A percentile compares a stretch with the other conserved stretches of the same genome.
Conservation (phyloP, 192 early-diverging fungal species). For the Rhizophagus sp. region DNA sequence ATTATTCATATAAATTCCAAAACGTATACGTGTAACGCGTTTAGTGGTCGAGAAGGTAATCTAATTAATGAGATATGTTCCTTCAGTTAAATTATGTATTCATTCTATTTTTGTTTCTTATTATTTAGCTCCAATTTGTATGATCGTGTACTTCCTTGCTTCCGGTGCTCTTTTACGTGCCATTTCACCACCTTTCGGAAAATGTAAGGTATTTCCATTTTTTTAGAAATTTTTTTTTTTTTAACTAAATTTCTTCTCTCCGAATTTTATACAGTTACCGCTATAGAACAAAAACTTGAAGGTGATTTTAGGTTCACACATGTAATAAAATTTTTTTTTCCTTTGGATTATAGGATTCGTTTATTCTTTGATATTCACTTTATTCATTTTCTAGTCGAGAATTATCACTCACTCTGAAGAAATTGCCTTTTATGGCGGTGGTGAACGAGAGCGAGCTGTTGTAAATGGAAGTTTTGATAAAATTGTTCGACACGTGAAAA, state of each 20-base stretch:
- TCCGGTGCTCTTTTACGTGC: conserved; percentile 68
- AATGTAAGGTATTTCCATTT: conserved; percentile 44
- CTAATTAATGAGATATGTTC: too few species aligned
- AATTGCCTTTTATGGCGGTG: conserved; percentile 77
- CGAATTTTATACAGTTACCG: conserved; percentile 52
- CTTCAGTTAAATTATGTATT: neutral
- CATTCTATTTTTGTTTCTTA: neutral
- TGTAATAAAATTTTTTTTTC: conserved; percentile 31
- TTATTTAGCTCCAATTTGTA: conserved; percentile 53
- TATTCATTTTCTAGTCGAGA: conserved; percentile 49
- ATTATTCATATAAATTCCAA: neutral
- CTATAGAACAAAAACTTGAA: conserved; percentile 74
- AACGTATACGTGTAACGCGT: neutral
- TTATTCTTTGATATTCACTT: neutral
- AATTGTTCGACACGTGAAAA: conserved; percentile 56
- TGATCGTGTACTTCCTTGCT: conserved; percentile 60
- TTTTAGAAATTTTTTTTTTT: neutral
- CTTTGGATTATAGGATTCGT: too few species aligned
- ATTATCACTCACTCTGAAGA: conserved; percentile 86
- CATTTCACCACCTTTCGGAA: conserved; percentile 80
- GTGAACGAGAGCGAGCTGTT: conserved; percentile 64
- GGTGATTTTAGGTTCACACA: conserved; percentile 84
- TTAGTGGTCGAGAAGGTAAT: conserved; percentile 28
- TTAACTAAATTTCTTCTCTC: neutral
- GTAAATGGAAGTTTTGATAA: conserved; percentile 65